Evolutionary conservation across 1,284 basidiomycete genomes (phyloP), one percentile per base, ranked within the genome.

Genomic region (Microbotryum lychnidis-dioicae): DNA sequence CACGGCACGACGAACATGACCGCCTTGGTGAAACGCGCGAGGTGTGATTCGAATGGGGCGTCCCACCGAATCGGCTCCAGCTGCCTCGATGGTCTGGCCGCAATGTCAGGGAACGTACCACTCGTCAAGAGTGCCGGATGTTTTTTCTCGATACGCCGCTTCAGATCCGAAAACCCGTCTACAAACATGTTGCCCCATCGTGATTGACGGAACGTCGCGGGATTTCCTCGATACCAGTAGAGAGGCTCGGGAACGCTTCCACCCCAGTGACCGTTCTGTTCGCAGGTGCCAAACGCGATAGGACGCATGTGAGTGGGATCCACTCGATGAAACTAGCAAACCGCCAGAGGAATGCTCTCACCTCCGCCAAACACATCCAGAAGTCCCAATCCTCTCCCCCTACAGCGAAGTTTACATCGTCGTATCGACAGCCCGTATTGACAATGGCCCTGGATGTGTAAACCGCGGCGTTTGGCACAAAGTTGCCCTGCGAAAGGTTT

Each of bases 281-380:
- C 10, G 5, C 7, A 12, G 7, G n/a, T 12, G 54, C 42, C 1
- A 42, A 29, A 16, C 5, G 31, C 21, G 6, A 12, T 21, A 31
- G 31, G 31, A 31, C 16, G 4, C 6, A 18, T 21, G 4, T 4
- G 6, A n/a, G 31, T 16, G 27, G 50, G 49, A 18, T 51, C 50
- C 25, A 23, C 10, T 8, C 23, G 27, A 51, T 25, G 6, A 51
- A 29, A 18, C 7, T n/a, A 4, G n/a, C 27, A 29, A 42, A 50
- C 16, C 31, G 31, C 31, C 45, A 23, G 31, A 44, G 31, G 44
- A 4, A 37, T 1, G 3, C 1, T n/a, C 52, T 44, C 48, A 61
- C 60, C 60, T 63, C 61, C 16, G 64, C 64, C 42, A 66, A 45
- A 37, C 64, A 66, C 49, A 66, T 56, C 64, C 64, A 66, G 52